These are phyloP conservation scores for Penicillium sp. DNA, from an alignment of 2,329 filamentous ascomycete genomes.

Conservation along the genomic window DNA sequence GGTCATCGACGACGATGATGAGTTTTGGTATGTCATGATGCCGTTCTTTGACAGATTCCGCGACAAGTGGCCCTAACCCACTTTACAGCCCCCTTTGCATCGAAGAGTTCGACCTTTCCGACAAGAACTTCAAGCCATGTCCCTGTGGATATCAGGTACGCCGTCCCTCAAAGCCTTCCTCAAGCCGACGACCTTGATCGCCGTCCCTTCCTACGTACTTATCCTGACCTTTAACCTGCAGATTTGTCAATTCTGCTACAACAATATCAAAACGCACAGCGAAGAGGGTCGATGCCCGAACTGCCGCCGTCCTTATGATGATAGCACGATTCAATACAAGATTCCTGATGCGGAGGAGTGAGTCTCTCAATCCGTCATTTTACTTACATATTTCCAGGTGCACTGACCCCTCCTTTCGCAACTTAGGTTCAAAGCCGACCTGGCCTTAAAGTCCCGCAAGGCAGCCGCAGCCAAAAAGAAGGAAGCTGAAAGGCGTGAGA, in stretches of 20 bases:
- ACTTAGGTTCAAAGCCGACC: conserved; percentile 51
- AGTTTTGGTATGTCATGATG: conserved; percentile 43
- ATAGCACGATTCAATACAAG: conserved; percentile 96
- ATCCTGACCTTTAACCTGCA: conserved; percentile 40
- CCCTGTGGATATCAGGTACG: conserved; percentile 96
- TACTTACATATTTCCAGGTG: neutral
- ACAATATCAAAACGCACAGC: conserved; percentile 97
- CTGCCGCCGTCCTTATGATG: conserved; percentile 91
- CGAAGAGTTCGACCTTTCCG: conserved; percentile 96
- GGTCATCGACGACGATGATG: conserved; percentile 53
- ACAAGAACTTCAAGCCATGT: conserved; percentile 95
- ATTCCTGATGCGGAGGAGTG: conserved; percentile 94
- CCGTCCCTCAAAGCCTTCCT: neutral
- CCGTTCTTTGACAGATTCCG: neutral
- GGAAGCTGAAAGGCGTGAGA: conserved; percentile 93
- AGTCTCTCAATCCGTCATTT: conserved; percentile 36
- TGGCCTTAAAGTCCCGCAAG: conserved; percentile 77
- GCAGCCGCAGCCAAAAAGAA: conserved; percentile 88
- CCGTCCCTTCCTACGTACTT: neutral
- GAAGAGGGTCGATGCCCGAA: conserved; percentile 94
- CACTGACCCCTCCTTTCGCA: neutral
- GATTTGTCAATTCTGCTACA: conserved; percentile 99
- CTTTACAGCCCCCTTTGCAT: conserved; percentile 84
- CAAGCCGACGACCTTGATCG: neutral
- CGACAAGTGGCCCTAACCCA: conserved; percentile 21